Percentiles rank a stretch among this genome's conserved stretches.
phyloP scores from a whole-genome alignment of 768 basidiomycete species.

The Lactarius vividus region DNA sequence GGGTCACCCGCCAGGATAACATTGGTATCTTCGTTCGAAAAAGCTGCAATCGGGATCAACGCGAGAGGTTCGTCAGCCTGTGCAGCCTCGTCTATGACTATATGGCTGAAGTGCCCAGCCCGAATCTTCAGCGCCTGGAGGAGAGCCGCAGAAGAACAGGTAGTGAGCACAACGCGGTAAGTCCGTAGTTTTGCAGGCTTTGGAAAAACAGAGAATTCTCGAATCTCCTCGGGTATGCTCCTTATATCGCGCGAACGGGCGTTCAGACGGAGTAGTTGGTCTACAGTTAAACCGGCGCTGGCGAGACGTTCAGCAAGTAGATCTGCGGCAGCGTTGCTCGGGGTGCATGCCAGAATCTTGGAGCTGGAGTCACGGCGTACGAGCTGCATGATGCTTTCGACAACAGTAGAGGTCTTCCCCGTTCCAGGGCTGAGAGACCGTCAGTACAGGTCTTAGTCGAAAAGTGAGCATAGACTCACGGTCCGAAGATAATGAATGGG shows the following conservation, averaged over 20 bases:
- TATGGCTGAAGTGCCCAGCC: conserved; percentile 56
- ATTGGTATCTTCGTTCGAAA: conserved; percentile 37
- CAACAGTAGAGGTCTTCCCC: conserved; percentile 40
- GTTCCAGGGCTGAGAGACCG: conserved; percentile 38
- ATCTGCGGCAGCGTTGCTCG: conserved; percentile 40
- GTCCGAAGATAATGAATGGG: conserved; percentile 62
- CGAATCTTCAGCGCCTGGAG: conserved; percentile 47
- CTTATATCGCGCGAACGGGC: conserved; percentile 43
- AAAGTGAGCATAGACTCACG: conserved; percentile 39
- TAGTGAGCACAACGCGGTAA: conserved; percentile 55
- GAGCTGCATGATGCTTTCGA: conserved; percentile 39
- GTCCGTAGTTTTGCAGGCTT: conserved; percentile 37
- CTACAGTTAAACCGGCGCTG: conserved; percentile 20
- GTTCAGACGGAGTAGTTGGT: conserved; percentile 53
- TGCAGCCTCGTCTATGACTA: conserved; percentile 65
- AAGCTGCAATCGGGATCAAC: conserved; percentile 43
- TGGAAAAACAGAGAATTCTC: conserved; percentile 38
- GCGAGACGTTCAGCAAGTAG: conserved; percentile 35
- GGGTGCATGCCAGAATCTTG: conserved; percentile 38
- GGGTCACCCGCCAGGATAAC: conserved; percentile 41
- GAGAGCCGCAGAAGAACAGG: conserved; percentile 53
- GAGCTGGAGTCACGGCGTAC: conserved; percentile 27
- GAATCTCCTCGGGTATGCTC: conserved; percentile 39
- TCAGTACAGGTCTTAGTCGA: not conserved
- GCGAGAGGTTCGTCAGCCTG: conserved; percentile 61